phyloP scores from a whole-genome alignment of 1,284 basidiomycete genomes.

The Exobasidium rhododendri region DNA sequence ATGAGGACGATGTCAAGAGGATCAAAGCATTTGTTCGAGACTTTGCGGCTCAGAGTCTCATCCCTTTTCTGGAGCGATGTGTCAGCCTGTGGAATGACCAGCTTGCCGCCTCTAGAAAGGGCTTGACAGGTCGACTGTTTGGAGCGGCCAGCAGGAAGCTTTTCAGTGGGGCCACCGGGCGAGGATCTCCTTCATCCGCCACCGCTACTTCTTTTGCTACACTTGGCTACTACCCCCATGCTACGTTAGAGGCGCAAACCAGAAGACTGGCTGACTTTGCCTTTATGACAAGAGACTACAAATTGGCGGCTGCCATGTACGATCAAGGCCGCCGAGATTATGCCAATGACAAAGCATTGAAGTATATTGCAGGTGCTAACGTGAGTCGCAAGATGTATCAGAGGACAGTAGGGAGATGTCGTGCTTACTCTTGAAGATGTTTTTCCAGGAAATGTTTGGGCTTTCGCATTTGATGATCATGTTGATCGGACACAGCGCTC shows the following conservation, averaged over 20 bases:
- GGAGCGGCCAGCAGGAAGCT: conserved; percentile 59
- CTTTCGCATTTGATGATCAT: conserved; percentile 40
- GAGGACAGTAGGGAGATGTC: neutral
- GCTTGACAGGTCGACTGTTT: conserved; percentile 77
- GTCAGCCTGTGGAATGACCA: conserved; percentile 91
- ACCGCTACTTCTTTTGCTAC: neutral
- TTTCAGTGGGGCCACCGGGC: conserved; percentile 50
- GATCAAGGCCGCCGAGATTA: conserved; percentile 66
- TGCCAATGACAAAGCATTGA: conserved; percentile 41
- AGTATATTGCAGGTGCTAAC: conserved; percentile 43
- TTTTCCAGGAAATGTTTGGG: conserved; percentile 43
- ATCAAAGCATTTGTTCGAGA: conserved; percentile 81
- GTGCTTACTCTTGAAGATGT: neutral
- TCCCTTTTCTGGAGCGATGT: conserved; percentile 95
- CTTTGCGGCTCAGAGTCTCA: conserved; percentile 80
- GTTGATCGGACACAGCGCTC: conserved; percentile 22
- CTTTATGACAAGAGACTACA: conserved; percentile 84
- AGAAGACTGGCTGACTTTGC: conserved; percentile 87
- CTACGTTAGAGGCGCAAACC: conserved; percentile 58
- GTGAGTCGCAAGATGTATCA: conserved; percentile 22
- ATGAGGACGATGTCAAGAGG: conserved; percentile 73
- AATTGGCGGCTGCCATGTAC: conserved; percentile 79
- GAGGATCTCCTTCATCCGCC: neutral
- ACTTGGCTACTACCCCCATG: conserved; percentile 55
- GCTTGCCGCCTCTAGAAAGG: conserved; percentile 76